phyloP scores from a whole-genome alignment of 2,329 filamentous ascomycete genomes.

The Zasmidium citrigriseum region DNA sequence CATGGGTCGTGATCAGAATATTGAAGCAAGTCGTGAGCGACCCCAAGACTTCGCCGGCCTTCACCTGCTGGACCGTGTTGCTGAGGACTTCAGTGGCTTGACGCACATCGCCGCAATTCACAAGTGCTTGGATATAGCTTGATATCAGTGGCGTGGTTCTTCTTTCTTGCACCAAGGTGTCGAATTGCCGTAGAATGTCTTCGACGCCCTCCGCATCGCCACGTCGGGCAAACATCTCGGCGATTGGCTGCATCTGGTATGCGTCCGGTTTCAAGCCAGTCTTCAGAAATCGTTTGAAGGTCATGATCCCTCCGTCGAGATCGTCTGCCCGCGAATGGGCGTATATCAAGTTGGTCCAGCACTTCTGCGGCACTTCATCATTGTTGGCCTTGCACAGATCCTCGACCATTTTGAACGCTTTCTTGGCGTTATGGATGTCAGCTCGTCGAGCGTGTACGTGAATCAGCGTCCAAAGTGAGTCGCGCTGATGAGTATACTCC shows the following conservation, averaged over 20 bases:
- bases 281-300: conserved; percentile 62
- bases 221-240: conserved; percentile 68
- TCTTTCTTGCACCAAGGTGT: conserved; percentile 47
- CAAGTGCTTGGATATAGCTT: conserved; percentile 64
- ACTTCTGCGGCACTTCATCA: conserved; percentile 55
- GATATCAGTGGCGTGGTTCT: conserved; percentile 55
- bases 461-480: conserved; percentile 55
- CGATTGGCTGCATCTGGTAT: conserved; percentile 70
- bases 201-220: conserved; percentile 73
- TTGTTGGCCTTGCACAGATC: conserved; percentile 27
- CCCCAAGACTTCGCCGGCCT: conserved; percentile 50
- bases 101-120: conserved; percentile 48
- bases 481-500: conserved; percentile 19
- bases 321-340: conserved; percentile 68
- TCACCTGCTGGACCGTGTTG: conserved; percentile 48
- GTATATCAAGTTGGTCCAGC: conserved; percentile 78
- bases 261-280: conserved; percentile 55
- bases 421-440: conserved; percentile 60
- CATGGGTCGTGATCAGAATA: conserved; percentile 69
- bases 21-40: conserved; percentile 74
- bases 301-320: conserved; percentile 63
- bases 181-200: conserved; percentile 62
- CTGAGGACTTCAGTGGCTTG: conserved; percentile 55
- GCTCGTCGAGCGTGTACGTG: conserved; percentile 71
- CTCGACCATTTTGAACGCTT: conserved; percentile 64